Evolutionary conservation across 345 rosid genomes (phyloP).

Genomic region (Salix suchowensis): DNA sequence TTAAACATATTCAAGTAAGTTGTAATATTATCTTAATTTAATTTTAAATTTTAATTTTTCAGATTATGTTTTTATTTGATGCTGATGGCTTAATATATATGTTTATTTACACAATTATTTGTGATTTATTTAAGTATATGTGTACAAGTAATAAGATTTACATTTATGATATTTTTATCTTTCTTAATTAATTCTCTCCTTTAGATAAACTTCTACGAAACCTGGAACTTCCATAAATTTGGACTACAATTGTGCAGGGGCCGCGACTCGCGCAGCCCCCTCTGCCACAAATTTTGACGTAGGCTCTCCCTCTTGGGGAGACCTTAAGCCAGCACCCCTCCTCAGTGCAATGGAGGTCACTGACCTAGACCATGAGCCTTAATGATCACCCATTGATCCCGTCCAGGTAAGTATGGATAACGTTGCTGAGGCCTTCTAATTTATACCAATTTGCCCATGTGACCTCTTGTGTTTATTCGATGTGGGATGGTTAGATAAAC

Average conservation of each 20-base stretch:
- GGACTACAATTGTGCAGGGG: background rate
- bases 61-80: too few species aligned
- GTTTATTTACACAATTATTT: too few species aligned
- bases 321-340: conserved; percentile 22
- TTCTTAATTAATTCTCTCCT: too few species aligned
- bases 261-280: conserved; percentile 25
- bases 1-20: too few species aligned
- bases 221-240: background rate
- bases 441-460: background rate
- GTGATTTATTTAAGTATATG: too few species aligned
- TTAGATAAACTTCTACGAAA: too few species aligned
- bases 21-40: too few species aligned
- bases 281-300: conserved; percentile 33
- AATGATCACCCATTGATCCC: conserved; percentile 22
- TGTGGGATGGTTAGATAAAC: background rate
- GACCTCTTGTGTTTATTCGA: background rate
- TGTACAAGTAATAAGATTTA: too few species aligned
- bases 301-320: conserved; percentile 26
- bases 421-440: background rate
- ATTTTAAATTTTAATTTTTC: too few species aligned
- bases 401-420: conserved; percentile 18
- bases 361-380: conserved; percentile 9
- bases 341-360: conserved; percentile 19
- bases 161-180: too few species aligned
- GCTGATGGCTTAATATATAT: too few species aligned